A percentile compares a stretch with the other conserved stretches of the same genome.
phyloP scores from a whole-genome alignment of 805 yeast species.

The Saturnispora galanensis region DNA sequence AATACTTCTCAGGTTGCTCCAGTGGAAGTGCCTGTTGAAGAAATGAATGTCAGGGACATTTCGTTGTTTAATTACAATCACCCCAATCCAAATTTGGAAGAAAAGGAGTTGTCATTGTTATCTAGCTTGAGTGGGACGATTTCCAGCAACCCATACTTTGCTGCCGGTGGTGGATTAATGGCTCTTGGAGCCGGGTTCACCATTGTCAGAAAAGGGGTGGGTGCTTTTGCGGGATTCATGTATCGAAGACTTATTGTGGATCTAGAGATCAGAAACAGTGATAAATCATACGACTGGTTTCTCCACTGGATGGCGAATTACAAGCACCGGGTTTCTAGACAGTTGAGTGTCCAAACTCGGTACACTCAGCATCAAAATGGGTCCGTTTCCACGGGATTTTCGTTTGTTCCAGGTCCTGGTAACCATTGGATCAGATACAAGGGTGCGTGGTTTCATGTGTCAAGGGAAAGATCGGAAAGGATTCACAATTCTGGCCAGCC shows the following conservation, averaged over 20 bases:
- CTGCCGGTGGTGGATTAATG: conserved; percentile 98
- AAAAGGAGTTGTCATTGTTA: background rate
- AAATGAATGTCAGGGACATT: conserved; percentile 30
- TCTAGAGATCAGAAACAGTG: conserved; percentile 86
- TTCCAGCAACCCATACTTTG: conserved; percentile 75
- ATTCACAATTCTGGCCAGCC: conserved; percentile 90
- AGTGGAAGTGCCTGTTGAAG: conserved; percentile 9
- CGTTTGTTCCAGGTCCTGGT: conserved; percentile 96
- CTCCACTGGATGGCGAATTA: conserved; percentile 90
- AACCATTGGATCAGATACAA: conserved; percentile 77
- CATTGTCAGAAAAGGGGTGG: conserved; percentile 57
- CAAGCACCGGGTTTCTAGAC: conserved; percentile 67
- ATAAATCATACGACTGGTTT: conserved; percentile 90
- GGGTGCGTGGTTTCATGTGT: conserved; percentile 81
- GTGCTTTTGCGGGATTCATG: conserved; percentile 52
- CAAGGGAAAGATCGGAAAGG: conserved; percentile 83
- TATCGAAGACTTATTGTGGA: conserved; percentile 84
- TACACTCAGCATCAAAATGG: conserved; percentile 89
- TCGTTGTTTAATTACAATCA: conserved; percentile 32
- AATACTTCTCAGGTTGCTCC: background rate
- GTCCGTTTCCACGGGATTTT: conserved; percentile 74
- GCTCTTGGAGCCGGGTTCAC: conserved; percentile 85
- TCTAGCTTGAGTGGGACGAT: conserved; percentile 28
- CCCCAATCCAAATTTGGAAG: conserved; percentile 4
- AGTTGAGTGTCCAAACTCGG: conserved; percentile 81